Conservation (phyloP, 306 rosid species). For the Medicago ruthenica region DNA sequence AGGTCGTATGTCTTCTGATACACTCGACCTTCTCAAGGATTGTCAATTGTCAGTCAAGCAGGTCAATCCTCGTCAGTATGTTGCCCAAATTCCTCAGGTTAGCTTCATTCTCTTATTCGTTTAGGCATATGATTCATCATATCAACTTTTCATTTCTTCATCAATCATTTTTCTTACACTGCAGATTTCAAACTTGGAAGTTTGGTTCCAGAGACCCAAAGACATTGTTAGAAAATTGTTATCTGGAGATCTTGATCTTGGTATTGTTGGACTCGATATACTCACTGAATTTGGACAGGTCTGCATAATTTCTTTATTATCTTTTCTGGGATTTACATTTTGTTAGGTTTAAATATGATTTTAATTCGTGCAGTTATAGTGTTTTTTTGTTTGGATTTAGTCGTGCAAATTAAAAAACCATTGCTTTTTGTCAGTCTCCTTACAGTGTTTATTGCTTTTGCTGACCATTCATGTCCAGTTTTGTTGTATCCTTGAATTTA, state of each 20-base stretch:
- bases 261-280: slow-evolving; percentile 87
- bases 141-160: neutral
- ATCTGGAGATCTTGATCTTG: slow-evolving; percentile 93
- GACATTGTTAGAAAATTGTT: slow-evolving; percentile 82
- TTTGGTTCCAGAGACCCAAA: slow-evolving; percentile 93
- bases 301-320: no score
- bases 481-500: no score
- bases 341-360: no score
- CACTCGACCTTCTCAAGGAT: slow-evolving; percentile 89
- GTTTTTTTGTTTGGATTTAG: no score
- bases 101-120: no score
- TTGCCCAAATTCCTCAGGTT: slow-evolving; percentile 89
- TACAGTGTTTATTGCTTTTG: no score
- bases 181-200: slow-evolving; percentile 82
- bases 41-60: slow-evolving; percentile 93
- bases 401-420: no score
- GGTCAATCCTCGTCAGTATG: slow-evolving; percentile 88
- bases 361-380: no score
- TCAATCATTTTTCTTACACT: slow-evolving; percentile 9
- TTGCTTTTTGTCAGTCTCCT: no score
- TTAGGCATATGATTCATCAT: no score
- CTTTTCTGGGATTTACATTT: no score
- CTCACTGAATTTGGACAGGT: slow-evolving; percentile 78
- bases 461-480: no score
- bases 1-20: slow-evolving; percentile 88